Percentiles rank a stretch among this genome's conserved stretches.
Evolutionary conservation across 2,329 filamentous ascomycete genomes (phyloP).

Genomic region (Ceratocystiopsis sp.): DNA sequence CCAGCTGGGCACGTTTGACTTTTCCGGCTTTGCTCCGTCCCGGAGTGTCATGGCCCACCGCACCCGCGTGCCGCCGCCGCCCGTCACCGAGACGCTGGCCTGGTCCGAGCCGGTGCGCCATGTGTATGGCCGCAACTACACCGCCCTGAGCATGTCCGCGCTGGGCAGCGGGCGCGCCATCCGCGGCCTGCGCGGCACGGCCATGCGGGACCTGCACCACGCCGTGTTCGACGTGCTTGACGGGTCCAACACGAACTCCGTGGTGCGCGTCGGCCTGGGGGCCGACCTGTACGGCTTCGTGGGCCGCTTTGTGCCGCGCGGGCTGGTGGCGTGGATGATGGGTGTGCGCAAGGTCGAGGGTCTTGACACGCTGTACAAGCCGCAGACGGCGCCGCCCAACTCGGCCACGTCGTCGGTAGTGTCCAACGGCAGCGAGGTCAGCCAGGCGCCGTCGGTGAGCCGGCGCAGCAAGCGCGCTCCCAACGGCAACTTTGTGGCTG

Average conservation of each 20-base stretch:
- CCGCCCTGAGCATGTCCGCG: conserved; percentile 34
- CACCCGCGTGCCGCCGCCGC: conserved; percentile 21
- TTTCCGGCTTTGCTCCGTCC: conserved; percentile 45
- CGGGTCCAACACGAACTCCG: conserved; percentile 38
- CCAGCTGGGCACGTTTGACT: conserved; percentile 82
- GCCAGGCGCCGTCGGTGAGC: conserved; percentile 6
- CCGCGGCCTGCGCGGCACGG: conserved; percentile 48
- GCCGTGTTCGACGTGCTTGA: conserved; percentile 82
- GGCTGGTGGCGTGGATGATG: conserved; percentile 86
- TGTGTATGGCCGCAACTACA: conserved; percentile 46
- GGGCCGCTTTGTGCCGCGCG: conserved; percentile 59
- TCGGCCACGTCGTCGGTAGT: conserved; percentile 14
- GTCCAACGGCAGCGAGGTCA: not conserved
- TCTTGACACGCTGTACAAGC: conserved; percentile 35
- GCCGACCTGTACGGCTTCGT: conserved; percentile 73
- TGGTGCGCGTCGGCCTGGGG: conserved; percentile 70
- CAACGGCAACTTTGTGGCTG: conserved; percentile 25
- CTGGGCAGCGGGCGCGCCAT: conserved; percentile 35
- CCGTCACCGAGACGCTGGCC: conserved; percentile 37
- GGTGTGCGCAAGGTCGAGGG: conserved; percentile 50
- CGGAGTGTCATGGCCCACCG: conserved; percentile 8
- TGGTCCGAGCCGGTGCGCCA: conserved; percentile 47
- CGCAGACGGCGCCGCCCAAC: conserved; percentile 14
- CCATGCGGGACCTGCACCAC: conserved; percentile 64
- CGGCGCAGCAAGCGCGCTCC: conserved; percentile 8